These are phyloP conservation scores for Hawksworthiomyces lignivorus DNA, from an alignment of 2,329 filamentous ascomycete species.

Conservation along the genomic window DNA sequence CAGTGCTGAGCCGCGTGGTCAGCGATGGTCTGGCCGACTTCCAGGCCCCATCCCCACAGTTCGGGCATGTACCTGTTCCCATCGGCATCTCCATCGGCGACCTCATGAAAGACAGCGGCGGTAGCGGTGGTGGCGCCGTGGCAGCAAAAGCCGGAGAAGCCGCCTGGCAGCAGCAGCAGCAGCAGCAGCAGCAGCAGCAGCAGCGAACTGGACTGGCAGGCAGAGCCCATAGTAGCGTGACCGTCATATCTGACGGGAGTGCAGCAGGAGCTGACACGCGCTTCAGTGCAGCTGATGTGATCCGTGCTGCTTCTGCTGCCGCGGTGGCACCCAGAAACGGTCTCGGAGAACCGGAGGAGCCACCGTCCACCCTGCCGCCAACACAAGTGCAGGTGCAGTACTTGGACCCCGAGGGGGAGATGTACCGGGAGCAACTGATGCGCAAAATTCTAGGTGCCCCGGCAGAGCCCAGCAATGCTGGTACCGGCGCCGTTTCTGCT, in stretches of 20 bases:
- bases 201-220: conserved; percentile 5
- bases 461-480: not conserved
- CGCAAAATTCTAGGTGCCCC: conserved; percentile 30
- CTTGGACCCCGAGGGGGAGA: conserved; percentile 40
- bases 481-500: not conserved
- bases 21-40: conserved; percentile 14
- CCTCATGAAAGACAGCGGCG: conserved; percentile 10
- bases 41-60: too few relatives aligned
- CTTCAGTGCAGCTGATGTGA: too few relatives aligned
- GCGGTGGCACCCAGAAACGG: not conserved
- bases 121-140: conserved; percentile 12
- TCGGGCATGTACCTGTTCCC: conserved; percentile 3
- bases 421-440: conserved; percentile 36
- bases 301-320: too few relatives aligned
- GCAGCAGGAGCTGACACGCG: conserved; percentile 5
- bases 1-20: conserved; percentile 7
- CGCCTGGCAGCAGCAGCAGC: conserved; percentile 12
- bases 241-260: conserved; percentile 23
- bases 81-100: conserved; percentile 12
- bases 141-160: conserved; percentile 15
- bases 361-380: conserved; percentile 20
- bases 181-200: conserved; percentile 8
- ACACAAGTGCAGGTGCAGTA: conserved; percentile 48
- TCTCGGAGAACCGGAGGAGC: conserved; percentile 5
- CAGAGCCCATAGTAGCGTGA: conserved; percentile 2